Base-by-base conservation (phyloP, 2,329 filamentous ascomycete genomes). In the Piedraia hortae region DNA sequence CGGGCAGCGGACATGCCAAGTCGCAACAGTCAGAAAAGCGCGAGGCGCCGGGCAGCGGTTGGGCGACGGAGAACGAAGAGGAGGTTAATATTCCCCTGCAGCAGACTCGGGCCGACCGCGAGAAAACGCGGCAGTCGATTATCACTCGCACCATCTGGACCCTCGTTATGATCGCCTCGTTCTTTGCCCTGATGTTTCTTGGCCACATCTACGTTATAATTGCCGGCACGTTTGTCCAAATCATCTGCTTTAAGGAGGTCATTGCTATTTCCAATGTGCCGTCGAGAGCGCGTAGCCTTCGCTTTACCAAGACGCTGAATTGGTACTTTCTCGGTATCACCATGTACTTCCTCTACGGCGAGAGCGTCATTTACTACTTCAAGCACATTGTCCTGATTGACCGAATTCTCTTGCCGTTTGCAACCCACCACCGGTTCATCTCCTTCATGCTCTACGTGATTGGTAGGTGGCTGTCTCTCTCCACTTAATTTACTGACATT, bases 331-430 rank as follows among this genome's bases (percentile, higher is more conserved):
- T 97, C 24, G 85, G 78, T n/a, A 77, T 74, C 12, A 90, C 82
- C 34, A 93, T 97, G 82, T 97, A 97, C 56, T 97, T 90, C 37
- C 57, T 97, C 22, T 97, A 97, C 43, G 85, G 85, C 41, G 85
- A 97, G 51, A 91, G 77, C 38, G 82, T 97, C 41, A 90, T 97
- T 40, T 97, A 97, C 54, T 97, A 97, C 51, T 97, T 97, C 53
- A 97, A 97, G 59, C 85, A 97, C 44, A 82, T 97, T 34, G 67
- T 97, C 19, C 54, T 97, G 27, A 80, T 97, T 20, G 85, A 97
- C 49, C 75, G 72, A 46, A 73, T 93, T 20, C 56, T 97, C 29
- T 55, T 91, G 26, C 85, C 85, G 5, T 66, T 97, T 43, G 80
- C 85, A 24, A 93, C 82, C 9, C 85, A 97, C 51, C 85, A 97